A percentile compares a stretch with the other conserved stretches of the same genome.
Evolutionary conservation across 495 filamentous ascomycete genomes (phyloP).

Genomic region (Aspergillus baeticus): DNA sequence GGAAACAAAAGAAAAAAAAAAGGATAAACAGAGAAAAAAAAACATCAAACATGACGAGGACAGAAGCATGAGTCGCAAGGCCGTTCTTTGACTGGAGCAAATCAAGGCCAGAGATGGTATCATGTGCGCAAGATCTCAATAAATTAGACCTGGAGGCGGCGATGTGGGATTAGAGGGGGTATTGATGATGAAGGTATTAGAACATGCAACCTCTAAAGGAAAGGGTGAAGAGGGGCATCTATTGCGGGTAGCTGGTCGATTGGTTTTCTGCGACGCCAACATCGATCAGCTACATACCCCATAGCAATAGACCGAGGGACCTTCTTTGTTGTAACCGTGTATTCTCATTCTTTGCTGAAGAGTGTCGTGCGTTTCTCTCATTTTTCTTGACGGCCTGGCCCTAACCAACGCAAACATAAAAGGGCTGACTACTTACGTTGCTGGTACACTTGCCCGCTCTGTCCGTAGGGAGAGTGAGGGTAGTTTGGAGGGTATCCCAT

Average conservation of each 20-base stretch:
- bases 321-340: constrained; percentile 10
- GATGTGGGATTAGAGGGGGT: constrained; percentile 37
- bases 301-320: constrained; percentile 25
- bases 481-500: constrained; percentile 69
- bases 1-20: neutral
- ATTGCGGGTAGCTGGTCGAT: constrained; percentile 47
- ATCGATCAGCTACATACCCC: constrained; percentile 30
- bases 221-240: constrained; percentile 28
- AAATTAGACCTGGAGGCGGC: constrained; percentile 34
- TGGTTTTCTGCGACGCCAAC: constrained; percentile 39
- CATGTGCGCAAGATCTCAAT: constrained; percentile 39
- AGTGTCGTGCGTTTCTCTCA: constrained; percentile 10
- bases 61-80: constrained; percentile 33
- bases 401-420: constrained; percentile 27
- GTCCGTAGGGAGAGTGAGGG: constrained; percentile 74
- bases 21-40: constrained; percentile 8
- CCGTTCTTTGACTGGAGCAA: constrained; percentile 35
- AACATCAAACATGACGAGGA: constrained; percentile 31
- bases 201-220: constrained; percentile 26
- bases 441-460: constrained; percentile 72
- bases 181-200: constrained; percentile 32
- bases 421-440: constrained; percentile 61
- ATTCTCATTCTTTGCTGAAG: constrained; percentile 7
- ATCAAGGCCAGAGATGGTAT: constrained; percentile 44
- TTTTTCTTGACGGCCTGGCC: constrained; percentile 23